phyloP scores from a whole-genome alignment of 106 monocot species.

The Dendrobium huoshanense region DNA sequence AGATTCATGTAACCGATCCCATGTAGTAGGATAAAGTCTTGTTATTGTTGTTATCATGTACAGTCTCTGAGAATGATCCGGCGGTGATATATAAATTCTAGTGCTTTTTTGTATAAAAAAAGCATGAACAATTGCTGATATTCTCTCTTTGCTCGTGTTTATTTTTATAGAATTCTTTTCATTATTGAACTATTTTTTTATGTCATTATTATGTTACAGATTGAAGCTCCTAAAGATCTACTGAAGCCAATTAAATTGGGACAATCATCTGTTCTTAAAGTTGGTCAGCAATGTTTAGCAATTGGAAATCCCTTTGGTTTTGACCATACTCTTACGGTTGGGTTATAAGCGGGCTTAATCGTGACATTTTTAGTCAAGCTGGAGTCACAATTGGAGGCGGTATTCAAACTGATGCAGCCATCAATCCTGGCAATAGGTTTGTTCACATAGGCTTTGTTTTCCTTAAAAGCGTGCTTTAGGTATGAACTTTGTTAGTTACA shows the following conservation, averaged over 20 bases:
- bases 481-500: not conserved
- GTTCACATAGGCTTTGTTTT: not conserved
- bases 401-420: constrained; percentile 95
- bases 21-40: too few relatives aligned
- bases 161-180: not conserved
- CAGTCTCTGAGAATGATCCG: not conserved
- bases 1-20: too few relatives aligned
- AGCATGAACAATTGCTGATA: not conserved
- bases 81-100: not conserved
- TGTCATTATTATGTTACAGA: constrained; percentile 32
- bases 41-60: not conserved
- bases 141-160: not conserved
- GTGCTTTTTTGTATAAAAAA: not conserved
- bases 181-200: not conserved
- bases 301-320: constrained; percentile 99
- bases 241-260: constrained; percentile 80
- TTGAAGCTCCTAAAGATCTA: constrained; percentile 75
- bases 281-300: constrained; percentile 93
- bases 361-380: constrained; percentile 89
- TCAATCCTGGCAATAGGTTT: constrained; percentile 97
- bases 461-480: not conserved
- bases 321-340: constrained; percentile 92
- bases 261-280: constrained; percentile 59
- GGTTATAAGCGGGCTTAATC: constrained; percentile 93
- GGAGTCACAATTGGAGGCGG: constrained; percentile 93